A percentile compares a stretch with the other conserved stretches of the same genome.
Conservation (phyloP, 768 basidiomycete species). For the Hericium rajendrae region DNA sequence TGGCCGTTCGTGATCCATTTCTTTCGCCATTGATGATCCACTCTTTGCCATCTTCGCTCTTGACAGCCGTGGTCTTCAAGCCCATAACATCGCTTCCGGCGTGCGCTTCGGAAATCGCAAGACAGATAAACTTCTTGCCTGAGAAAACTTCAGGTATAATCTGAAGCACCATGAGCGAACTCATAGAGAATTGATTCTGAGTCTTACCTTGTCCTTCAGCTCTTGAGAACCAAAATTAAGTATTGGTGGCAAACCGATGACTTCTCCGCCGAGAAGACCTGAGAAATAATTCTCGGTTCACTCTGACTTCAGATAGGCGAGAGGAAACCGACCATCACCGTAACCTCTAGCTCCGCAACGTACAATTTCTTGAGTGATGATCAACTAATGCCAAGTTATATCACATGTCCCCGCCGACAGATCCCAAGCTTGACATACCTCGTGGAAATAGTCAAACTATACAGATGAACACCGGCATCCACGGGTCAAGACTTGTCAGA, state of each 20-base stretch:
- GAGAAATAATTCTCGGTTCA: no score
- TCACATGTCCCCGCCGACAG: no score
- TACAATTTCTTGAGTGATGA: slow-evolving; percentile 70
- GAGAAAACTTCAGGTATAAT: slow-evolving; percentile 57
- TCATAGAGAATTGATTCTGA: not conserved
- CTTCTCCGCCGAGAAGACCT: slow-evolving; percentile 58
- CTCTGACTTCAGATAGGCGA: slow-evolving; percentile 24
- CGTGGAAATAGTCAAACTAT: slow-evolving; percentile 83
- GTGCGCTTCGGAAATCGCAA: slow-evolving; percentile 84
- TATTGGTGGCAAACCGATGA: slow-evolving; percentile 80
- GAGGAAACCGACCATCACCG: slow-evolving; percentile 45
- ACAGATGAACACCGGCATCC: not conserved
- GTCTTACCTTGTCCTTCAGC: slow-evolving; percentile 36
- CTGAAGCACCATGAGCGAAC: not conserved
- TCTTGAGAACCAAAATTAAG: slow-evolving; percentile 70
- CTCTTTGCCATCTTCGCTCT: slow-evolving; percentile 72
- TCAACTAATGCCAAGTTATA: slow-evolving; percentile 33
- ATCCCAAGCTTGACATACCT: slow-evolving; percentile 25
- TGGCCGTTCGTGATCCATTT: slow-evolving; percentile 79
- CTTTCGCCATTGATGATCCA: slow-evolving; percentile 86
- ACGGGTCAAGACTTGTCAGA: not conserved
- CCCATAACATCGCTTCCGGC: slow-evolving; percentile 84
- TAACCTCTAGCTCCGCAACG: slow-evolving; percentile 70
- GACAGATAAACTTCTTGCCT: slow-evolving; percentile 76
- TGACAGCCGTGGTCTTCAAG: slow-evolving; percentile 67